A percentile compares a stretch with the other conserved stretches of the same genome.
These are phyloP conservation scores for Nadsonia commutata DNA, from an alignment of 1,139 yeast genomes.

Conservation along the genomic window DNA sequence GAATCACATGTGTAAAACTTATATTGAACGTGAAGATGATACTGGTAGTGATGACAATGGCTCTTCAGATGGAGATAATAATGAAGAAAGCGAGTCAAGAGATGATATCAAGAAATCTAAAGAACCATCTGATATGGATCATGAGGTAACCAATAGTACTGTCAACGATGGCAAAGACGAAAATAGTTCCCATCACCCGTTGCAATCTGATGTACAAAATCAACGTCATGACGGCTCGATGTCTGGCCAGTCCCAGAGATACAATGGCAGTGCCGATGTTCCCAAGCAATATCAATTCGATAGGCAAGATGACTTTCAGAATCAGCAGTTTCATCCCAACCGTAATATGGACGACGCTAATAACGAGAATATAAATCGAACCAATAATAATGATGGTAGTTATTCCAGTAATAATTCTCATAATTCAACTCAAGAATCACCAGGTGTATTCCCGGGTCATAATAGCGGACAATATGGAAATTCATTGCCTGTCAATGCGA, in stretches of 20 bases:
- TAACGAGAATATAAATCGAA: neutral
- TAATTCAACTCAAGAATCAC: neutral
- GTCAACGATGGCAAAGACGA: neutral
- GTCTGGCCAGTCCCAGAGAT: neutral
- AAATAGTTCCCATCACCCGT: neutral
- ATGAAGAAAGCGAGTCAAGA: neutral
- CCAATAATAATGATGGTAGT: neutral
- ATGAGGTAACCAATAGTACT: neutral
- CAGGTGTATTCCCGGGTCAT: neutral
- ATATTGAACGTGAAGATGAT: neutral
- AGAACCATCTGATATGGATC: neutral
- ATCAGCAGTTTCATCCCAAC: neutral
- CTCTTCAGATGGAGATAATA: neutral
- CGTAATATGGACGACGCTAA: neutral
- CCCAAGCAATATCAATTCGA: neutral
- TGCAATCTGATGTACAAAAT: neutral
- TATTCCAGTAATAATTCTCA: neutral
- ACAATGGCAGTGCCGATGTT: neutral
- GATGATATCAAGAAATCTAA: too few species aligned
- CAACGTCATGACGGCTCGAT: neutral
- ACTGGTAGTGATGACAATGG: neutral
- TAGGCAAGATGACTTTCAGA: too few species aligned
- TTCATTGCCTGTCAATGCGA: neutral
- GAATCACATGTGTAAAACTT: conserved; percentile 44
- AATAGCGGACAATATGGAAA: neutral